Evolutionary conservation across 1,284 basidiomycete genomes (phyloP), one percentile per base, ranked within the genome.

Genomic region (Ustilago crameri): DNA sequence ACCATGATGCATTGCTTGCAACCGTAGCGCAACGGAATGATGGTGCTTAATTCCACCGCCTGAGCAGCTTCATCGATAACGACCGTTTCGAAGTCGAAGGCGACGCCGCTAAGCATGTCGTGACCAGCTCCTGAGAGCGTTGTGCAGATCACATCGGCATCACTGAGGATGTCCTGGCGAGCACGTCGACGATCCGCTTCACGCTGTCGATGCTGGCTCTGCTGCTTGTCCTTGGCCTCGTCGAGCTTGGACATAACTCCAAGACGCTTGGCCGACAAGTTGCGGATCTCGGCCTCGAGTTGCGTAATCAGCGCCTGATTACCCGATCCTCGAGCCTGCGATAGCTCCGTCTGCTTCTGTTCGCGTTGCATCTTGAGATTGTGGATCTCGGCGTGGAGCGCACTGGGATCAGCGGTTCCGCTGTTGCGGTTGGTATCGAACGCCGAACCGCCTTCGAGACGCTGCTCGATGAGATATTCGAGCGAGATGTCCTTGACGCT

Each of bases 31-130:
- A 99, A 86, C 37, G 96, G 96, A 67, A 99, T 98, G 60, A 99
- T 85, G n/a, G 94, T 93, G 79, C 92, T 95, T 57, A 98, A 87
- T 84, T 99, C 96, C 46, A 98, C 91, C 4, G 95, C 92, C 84
- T 99, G 96, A 1, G 95, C 95, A 0, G 96, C 96, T 84, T 99
- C 96, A 81, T 99, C 96, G 71, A 98, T 96, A 79, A 99, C 90
- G 68, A 98, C 89, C 83, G 96, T 93, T 77, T 97, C 94, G 80
- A 98, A 98, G 53, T 94, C 91, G 74, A 93, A 89, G 5, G 83
- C 75, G 3, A 85, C 74, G 15, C 89, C 86, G 57, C 91, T 89
- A 48, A 99, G 86, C 53, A 88, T 88, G 40, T 97, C 94, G 76
- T 97, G 93, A 2, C 95, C 96, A 8, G 80, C 81, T 18, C 95